Percentiles rank a stretch among this genome's conserved stretches.
Conservation (phyloP, 768 basidiomycete genomes). For the Cyclocybe aegerita region DNA sequence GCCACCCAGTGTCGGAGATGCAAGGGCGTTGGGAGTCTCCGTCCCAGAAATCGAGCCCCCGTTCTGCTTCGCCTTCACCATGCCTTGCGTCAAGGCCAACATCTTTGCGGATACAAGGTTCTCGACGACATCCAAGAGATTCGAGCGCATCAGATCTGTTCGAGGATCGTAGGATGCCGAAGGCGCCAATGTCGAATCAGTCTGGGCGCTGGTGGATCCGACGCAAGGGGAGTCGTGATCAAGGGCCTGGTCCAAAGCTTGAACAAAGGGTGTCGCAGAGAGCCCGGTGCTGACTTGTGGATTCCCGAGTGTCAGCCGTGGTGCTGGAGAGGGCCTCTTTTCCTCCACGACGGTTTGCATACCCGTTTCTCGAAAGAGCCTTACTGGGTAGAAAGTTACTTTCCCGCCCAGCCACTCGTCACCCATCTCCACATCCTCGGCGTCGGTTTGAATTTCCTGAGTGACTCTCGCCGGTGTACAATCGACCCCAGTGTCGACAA, state of each 20-base stretch:
- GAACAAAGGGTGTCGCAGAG: too few relatives aligned
- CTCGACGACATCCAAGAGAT: constrained; percentile 18
- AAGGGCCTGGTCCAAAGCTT: too few relatives aligned
- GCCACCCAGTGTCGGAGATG: background rate
- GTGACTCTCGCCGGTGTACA: background rate
- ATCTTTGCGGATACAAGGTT: constrained; percentile 21
- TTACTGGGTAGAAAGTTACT: background rate
- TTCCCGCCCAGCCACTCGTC: background rate
- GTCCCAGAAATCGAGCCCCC: background rate
- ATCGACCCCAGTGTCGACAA: background rate
- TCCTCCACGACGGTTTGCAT: constrained; percentile 5
- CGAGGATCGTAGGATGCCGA: constrained; percentile 5
- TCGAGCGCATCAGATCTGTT: constrained; percentile 9
- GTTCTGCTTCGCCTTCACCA: constrained; percentile 13
- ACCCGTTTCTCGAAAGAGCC: constrained; percentile 2
- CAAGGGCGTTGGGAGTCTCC: background rate
- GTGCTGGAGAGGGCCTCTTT: background rate
- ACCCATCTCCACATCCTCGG: constrained; percentile 6
- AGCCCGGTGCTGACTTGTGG: background rate
- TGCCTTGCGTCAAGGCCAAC: constrained; percentile 16
- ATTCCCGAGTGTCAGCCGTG: background rate
- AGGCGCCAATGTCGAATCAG: background rate
- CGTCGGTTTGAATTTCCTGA: background rate
- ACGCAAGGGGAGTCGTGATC: too few relatives aligned
- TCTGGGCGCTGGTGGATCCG: background rate